These are phyloP conservation scores for Actinidia polygama DNA, from an alignment of 179 eudicot species.

Conservation along the genomic window DNA sequence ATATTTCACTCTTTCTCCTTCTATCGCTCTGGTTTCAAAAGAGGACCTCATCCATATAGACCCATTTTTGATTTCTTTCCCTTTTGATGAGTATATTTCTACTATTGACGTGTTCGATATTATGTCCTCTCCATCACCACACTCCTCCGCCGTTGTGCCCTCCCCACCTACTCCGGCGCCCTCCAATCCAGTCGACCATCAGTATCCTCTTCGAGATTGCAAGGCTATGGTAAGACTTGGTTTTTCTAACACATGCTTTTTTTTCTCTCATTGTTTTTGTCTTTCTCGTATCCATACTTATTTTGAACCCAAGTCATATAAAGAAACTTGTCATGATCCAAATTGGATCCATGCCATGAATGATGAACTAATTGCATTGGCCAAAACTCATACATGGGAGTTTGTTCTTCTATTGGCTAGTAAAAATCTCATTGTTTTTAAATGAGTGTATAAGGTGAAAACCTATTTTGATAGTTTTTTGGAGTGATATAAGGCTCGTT, in stretches of 20 bases:
- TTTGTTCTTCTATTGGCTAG: neutral
- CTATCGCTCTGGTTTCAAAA: too few relatives aligned
- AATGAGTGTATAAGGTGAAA: neutral
- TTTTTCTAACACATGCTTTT: too few relatives aligned
- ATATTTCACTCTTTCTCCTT: neutral
- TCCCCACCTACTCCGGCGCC: neutral
- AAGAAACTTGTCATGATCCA: neutral
- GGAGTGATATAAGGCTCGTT: neutral
- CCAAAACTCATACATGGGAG: neutral
- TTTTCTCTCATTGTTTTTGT: too few relatives aligned
- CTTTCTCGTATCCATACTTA: neutral
- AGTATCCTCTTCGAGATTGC: neutral
- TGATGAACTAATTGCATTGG: neutral
- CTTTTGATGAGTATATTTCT: neutral
- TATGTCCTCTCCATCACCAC: neutral
- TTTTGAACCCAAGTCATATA: neutral
- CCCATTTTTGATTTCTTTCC: neutral
- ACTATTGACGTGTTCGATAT: neutral
- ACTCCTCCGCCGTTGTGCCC: neutral
- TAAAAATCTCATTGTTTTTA: neutral
- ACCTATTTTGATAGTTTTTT: neutral
- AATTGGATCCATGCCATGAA: neutral
- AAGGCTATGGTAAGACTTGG: neutral
- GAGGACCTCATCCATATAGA: neutral
- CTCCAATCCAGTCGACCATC: neutral